phyloP scores from a whole-genome alignment of 805 yeast species.

The Cyberlindnera veronae region DNA sequence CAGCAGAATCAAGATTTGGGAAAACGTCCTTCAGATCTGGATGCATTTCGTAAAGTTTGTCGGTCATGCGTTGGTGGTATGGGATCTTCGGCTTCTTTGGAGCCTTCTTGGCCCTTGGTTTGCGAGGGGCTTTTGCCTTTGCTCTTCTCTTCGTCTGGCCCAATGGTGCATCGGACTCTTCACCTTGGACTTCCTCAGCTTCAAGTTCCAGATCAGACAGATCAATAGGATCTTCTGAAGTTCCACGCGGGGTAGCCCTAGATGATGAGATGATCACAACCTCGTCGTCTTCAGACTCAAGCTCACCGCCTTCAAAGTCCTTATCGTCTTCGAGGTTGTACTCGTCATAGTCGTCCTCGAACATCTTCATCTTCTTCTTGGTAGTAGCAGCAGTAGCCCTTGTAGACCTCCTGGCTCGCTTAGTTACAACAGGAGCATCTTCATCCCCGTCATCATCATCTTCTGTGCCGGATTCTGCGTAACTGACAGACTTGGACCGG shows the following conservation, averaged over 20 bases:
- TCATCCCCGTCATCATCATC: slow-evolving; percentile 5
- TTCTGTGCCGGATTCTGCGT: slow-evolving; percentile 10
- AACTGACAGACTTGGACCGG: slow-evolving; percentile 5
- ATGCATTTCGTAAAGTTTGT: slow-evolving; percentile 65
- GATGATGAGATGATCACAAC: slow-evolving; percentile 12
- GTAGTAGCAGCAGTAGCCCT: slow-evolving; percentile 30
- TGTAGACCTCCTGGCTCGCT: slow-evolving; percentile 6
- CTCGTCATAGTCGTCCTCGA: slow-evolving; percentile 35
- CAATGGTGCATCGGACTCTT: slow-evolving; percentile 29
- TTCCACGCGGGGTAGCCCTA: slow-evolving; percentile 9
- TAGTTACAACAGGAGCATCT: slow-evolving; percentile 5
- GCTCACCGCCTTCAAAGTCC: slow-evolving; percentile 27
- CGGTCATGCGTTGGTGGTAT: slow-evolving; percentile 66
- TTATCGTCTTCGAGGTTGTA: slow-evolving; percentile 29
- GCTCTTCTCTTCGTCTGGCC: slow-evolving; percentile 16
- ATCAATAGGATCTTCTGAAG: slow-evolving; percentile 18
- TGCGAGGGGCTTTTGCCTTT: slow-evolving; percentile 18
- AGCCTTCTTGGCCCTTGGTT: slow-evolving; percentile 25
- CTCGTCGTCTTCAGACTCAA: slow-evolving; percentile 27
- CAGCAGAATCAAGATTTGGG: slow-evolving; percentile 50
- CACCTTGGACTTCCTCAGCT: slow-evolving; percentile 19
- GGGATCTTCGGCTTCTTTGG: slow-evolving; percentile 54
- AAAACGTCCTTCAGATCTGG: slow-evolving; percentile 77
- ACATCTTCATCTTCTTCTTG: slow-evolving; percentile 23
- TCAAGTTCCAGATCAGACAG: slow-evolving; percentile 16